phyloP scores from a whole-genome alignment of 495 filamentous ascomycete species.

The Daldinia caldariorum region DNA sequence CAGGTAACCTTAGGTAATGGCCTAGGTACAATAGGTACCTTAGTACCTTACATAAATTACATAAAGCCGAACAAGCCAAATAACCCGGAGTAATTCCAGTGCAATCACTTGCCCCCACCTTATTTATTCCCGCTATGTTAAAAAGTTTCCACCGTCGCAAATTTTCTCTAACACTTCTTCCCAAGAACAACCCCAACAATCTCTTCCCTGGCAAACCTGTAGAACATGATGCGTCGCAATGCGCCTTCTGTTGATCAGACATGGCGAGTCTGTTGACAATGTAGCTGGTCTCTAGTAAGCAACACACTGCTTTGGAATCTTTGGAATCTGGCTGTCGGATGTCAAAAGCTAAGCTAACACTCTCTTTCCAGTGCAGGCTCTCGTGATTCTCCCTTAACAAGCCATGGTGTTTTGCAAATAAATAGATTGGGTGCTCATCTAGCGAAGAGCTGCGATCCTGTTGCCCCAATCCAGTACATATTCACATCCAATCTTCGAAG shows the following conservation, averaged over 20 bases:
- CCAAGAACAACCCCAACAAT: neutral
- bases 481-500: conserved; percentile 85
- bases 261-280: conserved; percentile 91
- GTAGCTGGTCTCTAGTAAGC: conserved; percentile 76
- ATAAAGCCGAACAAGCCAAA: neutral
- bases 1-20: too few relatives aligned
- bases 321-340: neutral
- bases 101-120: neutral
- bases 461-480: conserved; percentile 64
- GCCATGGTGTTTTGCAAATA: conserved; percentile 82
- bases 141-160: neutral
- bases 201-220: neutral
- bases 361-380: conserved; percentile 72
- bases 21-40: too few relatives aligned
- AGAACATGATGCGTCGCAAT: conserved; percentile 51
- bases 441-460: conserved; percentile 53
- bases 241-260: conserved; percentile 81
- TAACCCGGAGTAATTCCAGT: conserved; percentile 1
- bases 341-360: conserved; percentile 43
- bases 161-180: neutral
- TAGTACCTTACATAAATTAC: too few relatives aligned
- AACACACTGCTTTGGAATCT: neutral
- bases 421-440: conserved; percentile 70
- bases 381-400: conserved; percentile 81
- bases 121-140: neutral